A percentile compares a stretch with the other conserved stretches of the same genome.
Evolutionary conservation across 75 land plant genomes (phyloP).

Genomic region (Selaginella tamariscina): DNA sequence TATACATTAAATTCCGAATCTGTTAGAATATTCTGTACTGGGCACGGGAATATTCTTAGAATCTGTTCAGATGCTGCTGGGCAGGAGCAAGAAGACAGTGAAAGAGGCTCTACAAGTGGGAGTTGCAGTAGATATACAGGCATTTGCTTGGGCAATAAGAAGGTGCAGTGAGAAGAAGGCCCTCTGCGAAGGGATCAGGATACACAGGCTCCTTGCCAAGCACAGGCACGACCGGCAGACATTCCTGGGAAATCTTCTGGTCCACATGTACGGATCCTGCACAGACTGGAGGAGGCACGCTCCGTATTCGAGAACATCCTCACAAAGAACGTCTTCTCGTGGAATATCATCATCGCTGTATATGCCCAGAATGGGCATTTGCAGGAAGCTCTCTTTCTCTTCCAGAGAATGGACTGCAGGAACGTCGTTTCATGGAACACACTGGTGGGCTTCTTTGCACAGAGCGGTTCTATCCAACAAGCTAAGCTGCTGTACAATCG

Average conservation of each 20-base stretch:
- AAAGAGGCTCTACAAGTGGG: neutral
- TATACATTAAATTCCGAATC: too few relatives aligned
- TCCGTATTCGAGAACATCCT: neutral
- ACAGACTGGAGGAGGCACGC: neutral
- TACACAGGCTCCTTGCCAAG: neutral
- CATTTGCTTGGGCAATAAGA: neutral
- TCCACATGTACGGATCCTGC: neutral
- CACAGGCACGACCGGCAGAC: neutral
- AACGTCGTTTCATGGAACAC: neutral
- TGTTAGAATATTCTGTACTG: too few relatives aligned
- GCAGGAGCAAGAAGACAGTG: too few relatives aligned
- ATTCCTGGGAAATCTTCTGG: neutral
- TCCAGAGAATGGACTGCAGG: neutral
- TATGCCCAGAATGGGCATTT: neutral
- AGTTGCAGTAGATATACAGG: neutral
- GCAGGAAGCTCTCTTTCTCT: neutral
- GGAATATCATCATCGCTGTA: neutral
- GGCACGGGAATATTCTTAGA: too few relatives aligned
- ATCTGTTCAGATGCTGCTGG: too few relatives aligned
- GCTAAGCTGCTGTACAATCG: neutral
- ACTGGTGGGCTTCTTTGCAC: neutral
- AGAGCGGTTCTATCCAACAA: neutral
- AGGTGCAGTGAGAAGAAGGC: neutral
- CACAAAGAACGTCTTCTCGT: neutral
- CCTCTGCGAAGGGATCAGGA: neutral